These are phyloP conservation scores for Pogostemon cablin DNA, from an alignment of 257 asterid species.

Conservation along the genomic window DNA sequence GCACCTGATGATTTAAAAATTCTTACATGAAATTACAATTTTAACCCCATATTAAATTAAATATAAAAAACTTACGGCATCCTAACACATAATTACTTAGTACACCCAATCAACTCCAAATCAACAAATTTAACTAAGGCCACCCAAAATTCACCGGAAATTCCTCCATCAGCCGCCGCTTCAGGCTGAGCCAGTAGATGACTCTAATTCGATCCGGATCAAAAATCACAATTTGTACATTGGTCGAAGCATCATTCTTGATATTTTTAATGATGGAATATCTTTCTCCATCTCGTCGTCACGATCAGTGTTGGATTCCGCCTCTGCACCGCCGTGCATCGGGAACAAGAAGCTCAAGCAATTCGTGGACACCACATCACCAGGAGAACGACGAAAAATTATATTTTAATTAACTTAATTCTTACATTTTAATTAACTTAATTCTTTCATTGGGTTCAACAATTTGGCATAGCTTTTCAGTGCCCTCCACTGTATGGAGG, in stretches of 20 bases:
- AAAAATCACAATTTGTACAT: constrained; percentile 44
- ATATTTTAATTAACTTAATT: too few species aligned
- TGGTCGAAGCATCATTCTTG: constrained; percentile 28
- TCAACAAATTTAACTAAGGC: too few species aligned
- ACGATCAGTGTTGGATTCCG: constrained; percentile 23
- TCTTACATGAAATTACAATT: too few species aligned
- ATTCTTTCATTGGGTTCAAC: constrained; percentile 40
- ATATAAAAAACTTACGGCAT: too few species aligned
- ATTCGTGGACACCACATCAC: constrained; percentile 29
- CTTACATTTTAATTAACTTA: too few species aligned
- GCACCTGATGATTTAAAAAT: too few species aligned
- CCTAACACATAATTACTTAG: too few species aligned
- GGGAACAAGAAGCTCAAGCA: constrained; percentile 51
- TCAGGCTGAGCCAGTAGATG: constrained; percentile 7
- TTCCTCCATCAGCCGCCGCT: constrained; percentile 40
- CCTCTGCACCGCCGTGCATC: constrained; percentile 37
- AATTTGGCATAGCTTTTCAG: constrained; percentile 42
- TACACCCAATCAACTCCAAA: too few species aligned
- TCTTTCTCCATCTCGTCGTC: constrained; percentile 31
- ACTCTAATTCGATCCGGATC: constrained; percentile 36
- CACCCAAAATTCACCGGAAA: constrained; percentile 43
- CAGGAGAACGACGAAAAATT: constrained; percentile 24
- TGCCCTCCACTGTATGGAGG: constrained; percentile 38
- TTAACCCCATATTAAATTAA: too few species aligned
- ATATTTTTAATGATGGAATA: constrained; percentile 34